Evolutionary conservation across 768 basidiomycete genomes (phyloP).

Genomic region (Boletus tomentosulus): DNA sequence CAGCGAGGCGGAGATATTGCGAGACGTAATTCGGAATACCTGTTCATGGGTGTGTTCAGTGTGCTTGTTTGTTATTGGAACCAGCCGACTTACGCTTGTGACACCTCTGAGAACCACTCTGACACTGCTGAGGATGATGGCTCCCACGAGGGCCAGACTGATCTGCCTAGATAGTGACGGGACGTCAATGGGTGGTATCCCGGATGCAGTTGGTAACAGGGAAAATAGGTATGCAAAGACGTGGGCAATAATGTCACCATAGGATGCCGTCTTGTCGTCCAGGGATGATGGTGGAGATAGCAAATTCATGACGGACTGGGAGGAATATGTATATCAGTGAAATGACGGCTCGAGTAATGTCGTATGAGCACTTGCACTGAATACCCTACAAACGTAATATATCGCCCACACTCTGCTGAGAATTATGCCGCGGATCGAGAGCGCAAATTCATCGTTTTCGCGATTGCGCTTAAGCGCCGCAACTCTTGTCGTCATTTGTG

Average conservation of each 20-base stretch:
- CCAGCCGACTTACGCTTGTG: constrained; percentile 42
- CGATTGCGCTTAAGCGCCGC: constrained; percentile 47
- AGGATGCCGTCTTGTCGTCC: constrained; percentile 40
- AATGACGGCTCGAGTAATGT: constrained; percentile 4
- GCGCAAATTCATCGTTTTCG: constrained; percentile 44
- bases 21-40: constrained; percentile 62
- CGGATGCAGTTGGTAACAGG: constrained; percentile 33
- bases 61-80: background rate
- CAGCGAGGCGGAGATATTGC: constrained; percentile 67
- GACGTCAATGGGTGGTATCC: constrained; percentile 30
- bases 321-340: constrained; percentile 14
- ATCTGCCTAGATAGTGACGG: constrained; percentile 48
- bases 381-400: constrained; percentile 61
- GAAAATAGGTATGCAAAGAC: constrained; percentile 39
- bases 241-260: constrained; percentile 41
- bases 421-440: constrained; percentile 53
- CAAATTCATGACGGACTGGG: constrained; percentile 32
- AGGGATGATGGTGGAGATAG: constrained; percentile 28
- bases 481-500: constrained; percentile 60
- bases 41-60: constrained; percentile 19
- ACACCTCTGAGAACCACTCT: constrained; percentile 66
- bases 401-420: constrained; percentile 54
- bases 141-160: constrained; percentile 68
- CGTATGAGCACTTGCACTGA: constrained; percentile 46
- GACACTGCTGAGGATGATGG: constrained; percentile 72